These are phyloP conservation scores for Bryoglossum gracile DNA, from an alignment of 495 filamentous ascomycete species.

Conservation along the genomic window DNA sequence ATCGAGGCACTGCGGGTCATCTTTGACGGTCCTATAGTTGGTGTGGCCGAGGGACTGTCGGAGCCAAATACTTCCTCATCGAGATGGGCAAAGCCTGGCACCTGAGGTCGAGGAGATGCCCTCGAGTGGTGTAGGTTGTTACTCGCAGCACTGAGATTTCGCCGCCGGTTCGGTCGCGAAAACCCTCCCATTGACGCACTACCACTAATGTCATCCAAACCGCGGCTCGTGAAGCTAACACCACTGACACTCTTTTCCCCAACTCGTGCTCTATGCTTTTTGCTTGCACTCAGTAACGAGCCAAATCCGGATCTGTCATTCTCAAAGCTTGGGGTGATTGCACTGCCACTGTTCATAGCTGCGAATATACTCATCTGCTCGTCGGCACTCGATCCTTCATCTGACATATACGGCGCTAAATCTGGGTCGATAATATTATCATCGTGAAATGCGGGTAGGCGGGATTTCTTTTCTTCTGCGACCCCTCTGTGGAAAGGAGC, in stretches of 20 bases:
- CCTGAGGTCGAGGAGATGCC: conserved; percentile 56
- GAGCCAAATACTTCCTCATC: conserved; percentile 11
- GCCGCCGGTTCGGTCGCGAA: conserved; percentile 40
- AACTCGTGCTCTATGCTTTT: conserved; percentile 64
- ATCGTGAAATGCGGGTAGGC: conserved; percentile 85
- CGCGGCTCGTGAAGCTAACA: conserved; percentile 54
- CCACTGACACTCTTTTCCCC: conserved; percentile 63
- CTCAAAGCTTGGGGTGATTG: conserved; percentile 38
- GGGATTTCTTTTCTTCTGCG: conserved; percentile 57
- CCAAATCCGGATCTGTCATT: conserved; percentile 42
- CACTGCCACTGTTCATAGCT: conserved; percentile 47
- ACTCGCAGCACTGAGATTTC: conserved; percentile 74
- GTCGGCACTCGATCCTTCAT: conserved; percentile 85
- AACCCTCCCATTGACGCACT: conserved; percentile 23
- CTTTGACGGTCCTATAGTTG: conserved; percentile 44
- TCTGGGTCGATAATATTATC: conserved; percentile 99
- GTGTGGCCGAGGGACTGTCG: conserved; percentile 33
- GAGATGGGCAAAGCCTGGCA: conserved; percentile 23
- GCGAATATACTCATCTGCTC: conserved; percentile 84
- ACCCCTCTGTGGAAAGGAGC: conserved; percentile 82
- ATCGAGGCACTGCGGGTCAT: conserved; percentile 80
- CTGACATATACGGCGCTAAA: conserved; percentile 89
- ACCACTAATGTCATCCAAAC: conserved; percentile 37
- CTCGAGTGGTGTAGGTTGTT: conserved; percentile 53
- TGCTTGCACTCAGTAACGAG: conserved; percentile 52